phyloP scores from a whole-genome alignment of 208 protist species.

The Trypanosoma platydactyli region DNA sequence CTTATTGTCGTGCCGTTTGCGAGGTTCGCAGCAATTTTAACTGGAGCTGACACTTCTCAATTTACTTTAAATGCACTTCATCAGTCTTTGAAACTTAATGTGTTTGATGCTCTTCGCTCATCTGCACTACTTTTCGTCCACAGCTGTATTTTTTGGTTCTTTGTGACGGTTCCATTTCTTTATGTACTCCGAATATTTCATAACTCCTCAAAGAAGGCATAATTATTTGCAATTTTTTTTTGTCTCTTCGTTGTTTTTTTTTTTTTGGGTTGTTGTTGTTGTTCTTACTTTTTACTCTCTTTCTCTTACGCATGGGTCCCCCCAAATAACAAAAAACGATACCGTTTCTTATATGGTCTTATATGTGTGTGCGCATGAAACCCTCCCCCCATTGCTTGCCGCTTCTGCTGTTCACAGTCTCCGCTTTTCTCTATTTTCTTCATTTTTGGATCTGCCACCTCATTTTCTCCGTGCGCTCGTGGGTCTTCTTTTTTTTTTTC shows the following conservation, averaged over 20 bases:
- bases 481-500: constrained; percentile 13
- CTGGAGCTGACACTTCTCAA: constrained; percentile 15
- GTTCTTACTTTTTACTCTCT: no score
- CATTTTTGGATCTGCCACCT: not conserved
- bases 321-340: no score
- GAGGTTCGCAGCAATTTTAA: constrained; percentile 9
- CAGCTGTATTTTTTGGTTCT: constrained; percentile 36
- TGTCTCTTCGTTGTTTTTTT: no score
- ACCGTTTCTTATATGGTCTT: no score
- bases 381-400: not conserved
- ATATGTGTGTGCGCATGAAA: not conserved
- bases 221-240: not conserved
- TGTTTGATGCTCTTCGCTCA: constrained; percentile 24
- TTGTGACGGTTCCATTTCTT: constrained; percentile 10
- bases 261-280: no score
- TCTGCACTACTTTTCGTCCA: constrained; percentile 41
- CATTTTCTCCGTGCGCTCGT: not conserved
- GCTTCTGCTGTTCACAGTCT: not conserved
- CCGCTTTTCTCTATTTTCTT: not conserved
- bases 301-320: no score
- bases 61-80: constrained; percentile 38
- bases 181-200: not conserved
- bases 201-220: not conserved
- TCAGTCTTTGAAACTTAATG: constrained; percentile 21
- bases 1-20: constrained; percentile 41